Base-by-base conservation (phyloP, 2,329 filamentous ascomycete species). In the Sporothrix sp. region DNA sequence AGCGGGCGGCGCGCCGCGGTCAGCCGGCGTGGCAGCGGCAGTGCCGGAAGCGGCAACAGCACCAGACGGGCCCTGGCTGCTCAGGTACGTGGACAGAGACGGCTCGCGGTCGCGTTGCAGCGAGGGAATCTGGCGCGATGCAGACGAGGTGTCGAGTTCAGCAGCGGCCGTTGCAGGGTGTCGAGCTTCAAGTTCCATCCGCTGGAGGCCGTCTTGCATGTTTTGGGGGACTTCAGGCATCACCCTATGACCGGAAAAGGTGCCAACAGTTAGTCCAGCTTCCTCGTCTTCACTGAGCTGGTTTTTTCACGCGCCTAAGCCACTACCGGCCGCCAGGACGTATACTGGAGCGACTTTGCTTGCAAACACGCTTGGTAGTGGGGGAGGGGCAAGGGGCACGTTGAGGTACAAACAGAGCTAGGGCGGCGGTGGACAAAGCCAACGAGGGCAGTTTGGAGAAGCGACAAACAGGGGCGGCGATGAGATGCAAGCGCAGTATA, bases 161-260 rank as follows among this genome's bases (percentile, higher is more conserved):
- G 56, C 60, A 58, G 59, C 25, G 21, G 46, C 44, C 20, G 36
- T 36, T 44, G 36, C 68, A 11, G 36, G 68, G 68, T 72, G 76
- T 71, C 67, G 70, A 54, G 85, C 84, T 72, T 89, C 83, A 54
- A 89, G 76, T 74, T 96, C 90, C 71, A 98, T 81, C 66, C 90
- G 84, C 62, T 91, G 86, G 58, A 98, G 79, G 68, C 87, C 91
- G 63, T 95, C 84, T 71, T 95, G 89, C 80, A 98, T 96, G 69
- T 95, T 91, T 69, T 91, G 86, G 59, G 91, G 88, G 58, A 96
- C 89, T 75, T 96, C 89, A 65, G 88, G 87, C 82, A 91, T 95
- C 63, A 94, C 81, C 72, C 88, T 95, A 67, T 58, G 64, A 57
- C 39, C 63, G 60, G 60, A 50, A 37, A 36, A 51, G 56, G 58